These are phyloP conservation scores for Tolypocladium nubicola DNA, from an alignment of 2,329 filamentous ascomycete genomes.

Conservation along the genomic window DNA sequence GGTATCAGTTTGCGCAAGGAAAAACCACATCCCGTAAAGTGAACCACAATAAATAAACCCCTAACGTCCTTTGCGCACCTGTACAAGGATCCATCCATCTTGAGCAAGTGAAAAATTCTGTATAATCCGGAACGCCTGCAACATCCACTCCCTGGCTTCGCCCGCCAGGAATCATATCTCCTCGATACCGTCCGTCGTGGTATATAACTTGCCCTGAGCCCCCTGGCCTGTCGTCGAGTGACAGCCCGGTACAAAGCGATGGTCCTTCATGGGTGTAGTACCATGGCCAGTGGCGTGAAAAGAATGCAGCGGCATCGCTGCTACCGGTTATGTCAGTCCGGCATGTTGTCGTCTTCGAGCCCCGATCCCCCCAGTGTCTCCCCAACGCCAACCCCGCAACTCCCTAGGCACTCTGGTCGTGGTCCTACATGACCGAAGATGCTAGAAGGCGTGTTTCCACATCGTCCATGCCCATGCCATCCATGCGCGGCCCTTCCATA, in stretches of 20 bases:
- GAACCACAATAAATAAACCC: neutral
- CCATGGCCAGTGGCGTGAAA: neutral
- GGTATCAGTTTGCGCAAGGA: neutral
- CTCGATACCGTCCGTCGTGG: constrained; percentile 1
- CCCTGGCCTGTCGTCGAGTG: neutral
- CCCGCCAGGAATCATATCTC: neutral
- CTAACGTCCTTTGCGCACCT: neutral
- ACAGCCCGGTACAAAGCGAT: neutral
- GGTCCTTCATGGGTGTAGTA: neutral
- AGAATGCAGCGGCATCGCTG: neutral
- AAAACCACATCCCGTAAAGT: neutral
- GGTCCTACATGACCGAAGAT: constrained; percentile 30
- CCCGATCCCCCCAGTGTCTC: neutral
- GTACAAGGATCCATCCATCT: neutral
- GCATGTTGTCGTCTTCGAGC: neutral
- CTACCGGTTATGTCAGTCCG: neutral
- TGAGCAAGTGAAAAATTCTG: constrained; percentile 1
- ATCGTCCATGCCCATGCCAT: constrained; percentile 33
- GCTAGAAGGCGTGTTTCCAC: constrained; percentile 32
- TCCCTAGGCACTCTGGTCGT: constrained; percentile 1
- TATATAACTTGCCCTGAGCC: neutral
- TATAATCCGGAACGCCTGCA: constrained; percentile 3
- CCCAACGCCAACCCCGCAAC: neutral
- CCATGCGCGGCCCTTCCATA: constrained; percentile 31
- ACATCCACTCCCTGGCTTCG: neutral